phyloP scores from a whole-genome alignment of 805 yeast species.

The Zygosaccharomyces pseudorouxii region DNA sequence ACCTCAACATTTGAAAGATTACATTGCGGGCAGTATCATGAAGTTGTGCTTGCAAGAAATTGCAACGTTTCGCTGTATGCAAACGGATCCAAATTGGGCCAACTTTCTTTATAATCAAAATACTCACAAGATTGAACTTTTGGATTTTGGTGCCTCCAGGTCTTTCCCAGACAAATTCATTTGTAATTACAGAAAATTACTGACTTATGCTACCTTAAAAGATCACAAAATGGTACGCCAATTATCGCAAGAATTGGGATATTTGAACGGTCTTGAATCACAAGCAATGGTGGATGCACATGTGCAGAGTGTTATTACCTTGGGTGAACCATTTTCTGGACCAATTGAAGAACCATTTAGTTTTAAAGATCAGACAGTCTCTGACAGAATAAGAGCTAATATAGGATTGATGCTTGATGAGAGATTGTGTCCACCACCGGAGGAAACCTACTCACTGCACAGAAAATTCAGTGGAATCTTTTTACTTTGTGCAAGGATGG shows the following conservation, averaged over 20 bases:
- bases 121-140: conserved; percentile 71
- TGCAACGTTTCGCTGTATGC: conserved; percentile 85
- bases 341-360: conserved; percentile 45
- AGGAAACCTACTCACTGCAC: conserved; percentile 95
- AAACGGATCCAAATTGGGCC: conserved; percentile 99
- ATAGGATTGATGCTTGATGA: conserved; percentile 87
- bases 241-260: conserved; percentile 72
- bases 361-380: conserved; percentile 81
- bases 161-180: conserved; percentile 68
- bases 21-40: conserved; percentile 84
- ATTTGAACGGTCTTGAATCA: conserved; percentile 86
- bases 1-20: conserved; percentile 63
- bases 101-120: conserved; percentile 77
- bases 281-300: conserved; percentile 88
- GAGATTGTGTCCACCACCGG: conserved; percentile 95
- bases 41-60: conserved; percentile 81
- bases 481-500: conserved; percentile 77
- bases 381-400: conserved; percentile 86
- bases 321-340: conserved; percentile 89
- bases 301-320: conserved; percentile 78
- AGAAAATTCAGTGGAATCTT: conserved; percentile 93
- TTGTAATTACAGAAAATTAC: conserved; percentile 58
- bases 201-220: conserved; percentile 67
- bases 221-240: conserved; percentile 62
- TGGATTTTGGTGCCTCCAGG: conserved; percentile 95